phyloP scores from a whole-genome alignment of 2,329 filamentous ascomycete genomes.

The Xylaria hypoxylon region DNA sequence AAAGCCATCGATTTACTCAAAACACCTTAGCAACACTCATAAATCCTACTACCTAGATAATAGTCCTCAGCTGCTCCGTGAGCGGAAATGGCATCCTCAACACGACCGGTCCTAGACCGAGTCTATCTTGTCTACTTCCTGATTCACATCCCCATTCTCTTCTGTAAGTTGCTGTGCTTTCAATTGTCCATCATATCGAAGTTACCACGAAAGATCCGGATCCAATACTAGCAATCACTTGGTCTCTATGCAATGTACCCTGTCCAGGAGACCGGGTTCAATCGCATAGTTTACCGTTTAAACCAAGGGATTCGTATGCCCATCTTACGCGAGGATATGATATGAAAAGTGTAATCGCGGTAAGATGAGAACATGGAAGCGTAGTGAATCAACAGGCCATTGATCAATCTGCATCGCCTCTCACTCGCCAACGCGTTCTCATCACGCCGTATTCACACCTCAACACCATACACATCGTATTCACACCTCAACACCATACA shows the following conservation, averaged over 20 bases:
- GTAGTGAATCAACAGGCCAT: no score
- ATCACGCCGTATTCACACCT: not conserved
- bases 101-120: slow-evolving; percentile 46
- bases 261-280: not conserved
- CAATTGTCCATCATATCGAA: not conserved
- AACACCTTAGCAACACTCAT: not conserved
- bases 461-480: not conserved
- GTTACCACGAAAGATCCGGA: not conserved
- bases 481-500: no score
- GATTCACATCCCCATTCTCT: slow-evolving; percentile 50
- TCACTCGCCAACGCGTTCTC: not conserved
- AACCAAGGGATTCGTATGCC: not conserved
- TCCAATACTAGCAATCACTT: not conserved
- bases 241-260: not conserved
- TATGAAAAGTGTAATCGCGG: no score
- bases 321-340: not conserved
- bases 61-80: no score
- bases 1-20: not conserved
- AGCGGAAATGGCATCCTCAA: slow-evolving; percentile 40
- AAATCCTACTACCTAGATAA: not conserved
- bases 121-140: slow-evolving; percentile 51
- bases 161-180: slow-evolving; percentile 45
- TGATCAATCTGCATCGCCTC: not conserved
- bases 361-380: no score
- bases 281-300: no score